Percentiles rank a stretch among this genome's conserved stretches.
Evolutionary conservation across 1,139 yeast species (phyloP).

Genomic region (Blastobotrys apis): DNA sequence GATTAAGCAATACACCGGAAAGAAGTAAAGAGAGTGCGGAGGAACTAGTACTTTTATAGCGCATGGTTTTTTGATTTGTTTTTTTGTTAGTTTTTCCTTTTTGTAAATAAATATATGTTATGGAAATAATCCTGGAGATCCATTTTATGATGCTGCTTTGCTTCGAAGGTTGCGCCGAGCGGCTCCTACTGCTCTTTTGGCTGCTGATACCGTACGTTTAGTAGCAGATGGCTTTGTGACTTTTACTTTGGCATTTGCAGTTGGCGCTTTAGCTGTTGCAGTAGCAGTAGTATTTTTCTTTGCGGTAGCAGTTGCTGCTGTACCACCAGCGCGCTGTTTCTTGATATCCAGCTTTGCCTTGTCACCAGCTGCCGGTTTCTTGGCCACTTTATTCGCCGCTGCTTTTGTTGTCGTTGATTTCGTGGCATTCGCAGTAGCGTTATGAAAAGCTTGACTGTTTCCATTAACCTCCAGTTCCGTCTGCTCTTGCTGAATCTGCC

Average conservation of each 20-base stretch:
- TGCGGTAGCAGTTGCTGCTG: not conserved
- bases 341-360: no score
- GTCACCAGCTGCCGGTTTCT: no score
- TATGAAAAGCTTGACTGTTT: no score
- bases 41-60: no score
- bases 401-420: constrained; percentile 4
- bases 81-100: not conserved
- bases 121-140: no score
- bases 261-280: not conserved
- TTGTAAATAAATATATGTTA: constrained; percentile 1
- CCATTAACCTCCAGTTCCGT: constrained; percentile 7
- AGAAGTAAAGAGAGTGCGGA: not conserved
- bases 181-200: constrained; percentile 9
- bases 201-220: constrained; percentile 10
- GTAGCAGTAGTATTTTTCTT: not conserved
- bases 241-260: no score
- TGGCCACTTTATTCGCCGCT: constrained; percentile 8
- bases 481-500: constrained; percentile 27
- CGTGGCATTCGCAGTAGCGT: constrained; percentile 1
- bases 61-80: no score
- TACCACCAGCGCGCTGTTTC: no score
- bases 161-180: constrained; percentile 13
- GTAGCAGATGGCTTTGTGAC: constrained; percentile 3
- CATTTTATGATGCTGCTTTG: constrained; percentile 2
- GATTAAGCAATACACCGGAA: constrained; percentile 1